Base-by-base conservation (phyloP, 2,329 filamentous ascomycete species). In the Aspergillus sp. region DNA sequence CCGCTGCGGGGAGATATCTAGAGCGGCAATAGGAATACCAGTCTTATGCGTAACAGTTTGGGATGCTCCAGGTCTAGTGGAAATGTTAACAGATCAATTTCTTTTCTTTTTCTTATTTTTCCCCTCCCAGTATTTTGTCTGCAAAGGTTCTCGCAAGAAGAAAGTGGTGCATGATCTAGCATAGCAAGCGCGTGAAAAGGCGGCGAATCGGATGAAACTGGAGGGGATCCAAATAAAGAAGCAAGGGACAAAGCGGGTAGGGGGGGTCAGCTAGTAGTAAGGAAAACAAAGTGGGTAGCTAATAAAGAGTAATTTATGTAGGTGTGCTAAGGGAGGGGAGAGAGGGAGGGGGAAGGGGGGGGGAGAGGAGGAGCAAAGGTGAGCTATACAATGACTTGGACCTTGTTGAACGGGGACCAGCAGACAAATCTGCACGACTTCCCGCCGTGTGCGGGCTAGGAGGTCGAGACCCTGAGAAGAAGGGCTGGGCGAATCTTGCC, bases 1-100 rank as follows among this genome's bases (percentile, higher is more conserved):
- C 60, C 82, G 80, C 58, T 83, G 80, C 43, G 86, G 84, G 62
- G 87, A 89, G 73, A 87, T 84, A 72, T 88, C 86, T 55, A 89
- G 78, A 39, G 87, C 84, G 47, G 83, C 77, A 68, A 89, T 88
- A 63, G 86, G 82, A 56, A 89, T 82, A 49, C 86, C 86, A n/a
- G 87, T 89, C 67, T 82, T 84, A 73, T 89, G 85, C 68, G 81
- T 84, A 60, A 85, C 80, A 66, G 85, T 84, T 68, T 84, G 82
- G 45, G 81, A 82, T 59, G 78, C 79, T 60, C 79, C 78, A 48
- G 80, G 77, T 61, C 79, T 82, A 62, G 59, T 60, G 57, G 49
- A 57, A 54, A 63, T 48, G 66, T 68, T 65, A 63, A 67, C 25
- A 63, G 61, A 52, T 38, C 23, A 55, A 50, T 19, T 43, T 17